Conservation (phyloP, 306 rosid genomes). For the Acacia confusa region DNA sequence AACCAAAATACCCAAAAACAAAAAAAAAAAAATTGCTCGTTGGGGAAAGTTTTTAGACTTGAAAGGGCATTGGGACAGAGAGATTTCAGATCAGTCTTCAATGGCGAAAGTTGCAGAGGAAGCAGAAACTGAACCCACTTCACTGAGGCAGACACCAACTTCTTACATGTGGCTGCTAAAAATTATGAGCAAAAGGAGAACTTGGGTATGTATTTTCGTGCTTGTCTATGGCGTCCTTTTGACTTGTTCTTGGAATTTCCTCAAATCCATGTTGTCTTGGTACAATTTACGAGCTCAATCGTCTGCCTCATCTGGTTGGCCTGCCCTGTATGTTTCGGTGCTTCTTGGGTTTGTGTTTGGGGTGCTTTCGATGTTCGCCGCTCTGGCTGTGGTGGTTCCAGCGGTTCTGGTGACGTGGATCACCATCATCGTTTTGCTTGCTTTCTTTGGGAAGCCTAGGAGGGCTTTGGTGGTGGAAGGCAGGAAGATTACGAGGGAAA, state of each 20-base stretch:
- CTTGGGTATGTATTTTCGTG: conserved; percentile 62
- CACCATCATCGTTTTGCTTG: conserved; percentile 59
- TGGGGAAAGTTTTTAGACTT: neutral
- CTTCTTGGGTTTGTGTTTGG: conserved; percentile 70
- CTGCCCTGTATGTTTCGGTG: conserved; percentile 68
- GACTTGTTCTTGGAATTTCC: conserved; percentile 52
- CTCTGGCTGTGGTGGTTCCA: conserved; percentile 65
- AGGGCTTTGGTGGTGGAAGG: conserved; percentile 74
- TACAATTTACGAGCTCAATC: conserved; percentile 41
- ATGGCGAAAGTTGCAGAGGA: conserved; percentile 36
- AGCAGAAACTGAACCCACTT: conserved; percentile 26
- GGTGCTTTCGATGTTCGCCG: conserved; percentile 70
- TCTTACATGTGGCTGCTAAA: conserved; percentile 36
- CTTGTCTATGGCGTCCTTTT: conserved; percentile 49
- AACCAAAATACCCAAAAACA: neutral
- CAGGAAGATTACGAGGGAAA: conserved; percentile 65
- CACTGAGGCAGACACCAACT: neutral
- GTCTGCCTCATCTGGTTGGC: conserved; percentile 53
- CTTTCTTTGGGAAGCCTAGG: conserved; percentile 74
- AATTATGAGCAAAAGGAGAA: conserved; percentile 63
- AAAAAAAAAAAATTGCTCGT: neutral
- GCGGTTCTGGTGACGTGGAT: conserved; percentile 76
- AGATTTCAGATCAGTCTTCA: neutral
- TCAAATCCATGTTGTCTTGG: conserved; percentile 57
- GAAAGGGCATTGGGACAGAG: neutral